These are phyloP conservation scores for Fagopyrum tataricum DNA, from an alignment of 148 eudicot species.

Conservation along the genomic window DNA sequence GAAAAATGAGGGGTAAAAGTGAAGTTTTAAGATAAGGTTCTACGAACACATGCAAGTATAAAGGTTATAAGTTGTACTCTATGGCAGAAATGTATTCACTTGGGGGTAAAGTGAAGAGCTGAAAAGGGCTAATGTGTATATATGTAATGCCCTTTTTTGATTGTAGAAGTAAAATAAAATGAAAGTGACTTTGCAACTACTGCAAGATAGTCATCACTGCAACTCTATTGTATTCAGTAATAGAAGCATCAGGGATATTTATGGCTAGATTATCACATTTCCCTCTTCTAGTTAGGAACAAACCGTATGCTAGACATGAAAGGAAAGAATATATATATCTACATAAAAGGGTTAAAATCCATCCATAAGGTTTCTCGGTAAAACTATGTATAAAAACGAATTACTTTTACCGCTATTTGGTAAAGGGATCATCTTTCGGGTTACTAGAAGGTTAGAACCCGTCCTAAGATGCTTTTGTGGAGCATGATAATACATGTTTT, in stretches of 20 bases:
- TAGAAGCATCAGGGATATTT: conserved; percentile 1
- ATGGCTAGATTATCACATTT: conserved; percentile 11
- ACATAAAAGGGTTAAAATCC: background rate
- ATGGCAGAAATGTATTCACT: conserved; percentile 4
- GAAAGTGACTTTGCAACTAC: conserved; percentile 12
- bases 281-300: background rate
- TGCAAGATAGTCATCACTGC: conserved; percentile 12
- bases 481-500: too few relatives aligned
- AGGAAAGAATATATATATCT: background rate
- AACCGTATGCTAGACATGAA: background rate
- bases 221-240: conserved; percentile 9
- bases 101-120: conserved; percentile 6
- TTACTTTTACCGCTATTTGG: too few relatives aligned
- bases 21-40: background rate
- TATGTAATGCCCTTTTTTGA: background rate
- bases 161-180: background rate
- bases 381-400: too few relatives aligned
- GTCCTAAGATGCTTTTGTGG: too few relatives aligned
- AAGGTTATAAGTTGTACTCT: conserved; percentile 1
- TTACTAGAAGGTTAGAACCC: too few relatives aligned
- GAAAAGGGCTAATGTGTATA: conserved; percentile 4
- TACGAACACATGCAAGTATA: conserved; percentile 10
- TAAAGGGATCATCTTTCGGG: too few relatives aligned
- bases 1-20: background rate
- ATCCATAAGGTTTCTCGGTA: too few relatives aligned